Percentiles rank a stretch among this genome's conserved stretches.
Conservation (phyloP, 345 rosid species). For the Salix koriyanagi region DNA sequence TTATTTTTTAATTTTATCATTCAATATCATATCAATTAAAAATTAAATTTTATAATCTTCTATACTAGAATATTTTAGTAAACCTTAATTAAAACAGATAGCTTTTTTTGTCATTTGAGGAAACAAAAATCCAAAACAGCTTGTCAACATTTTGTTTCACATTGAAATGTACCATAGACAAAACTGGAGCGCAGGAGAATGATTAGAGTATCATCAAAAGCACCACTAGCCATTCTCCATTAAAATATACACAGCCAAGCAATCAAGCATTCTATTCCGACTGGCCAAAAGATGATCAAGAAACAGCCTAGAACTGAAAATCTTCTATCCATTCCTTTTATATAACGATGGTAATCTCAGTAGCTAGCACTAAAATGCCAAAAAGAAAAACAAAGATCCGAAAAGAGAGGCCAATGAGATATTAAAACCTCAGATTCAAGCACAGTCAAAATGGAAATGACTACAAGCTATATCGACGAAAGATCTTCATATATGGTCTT, state of each 20-base stretch:
- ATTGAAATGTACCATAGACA: too few relatives aligned
- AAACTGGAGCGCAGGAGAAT: too few relatives aligned
- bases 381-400: background rate
- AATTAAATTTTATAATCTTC: too few relatives aligned
- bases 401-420: constrained; percentile 32
- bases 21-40: too few relatives aligned
- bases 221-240: too few relatives aligned
- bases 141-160: too few relatives aligned
- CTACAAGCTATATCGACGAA: constrained; percentile 58
- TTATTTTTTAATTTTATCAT: too few relatives aligned
- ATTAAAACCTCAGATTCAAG: constrained; percentile 29
- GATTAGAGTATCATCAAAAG: too few relatives aligned
- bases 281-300: background rate
- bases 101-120: too few relatives aligned
- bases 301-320: constrained; percentile 5
- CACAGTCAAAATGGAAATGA: constrained; percentile 2
- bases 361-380: constrained; percentile 13
- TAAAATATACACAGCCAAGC: background rate
- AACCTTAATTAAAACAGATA: too few relatives aligned
- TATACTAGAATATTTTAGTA: too few relatives aligned
- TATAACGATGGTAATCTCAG: constrained; percentile 17
- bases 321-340: constrained; percentile 18
- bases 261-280: background rate
- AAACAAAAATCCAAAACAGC: too few relatives aligned
- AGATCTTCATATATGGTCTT: constrained; percentile 96